Base-by-base conservation (phyloP, 805 yeast species). In the Candida patagonica region DNA sequence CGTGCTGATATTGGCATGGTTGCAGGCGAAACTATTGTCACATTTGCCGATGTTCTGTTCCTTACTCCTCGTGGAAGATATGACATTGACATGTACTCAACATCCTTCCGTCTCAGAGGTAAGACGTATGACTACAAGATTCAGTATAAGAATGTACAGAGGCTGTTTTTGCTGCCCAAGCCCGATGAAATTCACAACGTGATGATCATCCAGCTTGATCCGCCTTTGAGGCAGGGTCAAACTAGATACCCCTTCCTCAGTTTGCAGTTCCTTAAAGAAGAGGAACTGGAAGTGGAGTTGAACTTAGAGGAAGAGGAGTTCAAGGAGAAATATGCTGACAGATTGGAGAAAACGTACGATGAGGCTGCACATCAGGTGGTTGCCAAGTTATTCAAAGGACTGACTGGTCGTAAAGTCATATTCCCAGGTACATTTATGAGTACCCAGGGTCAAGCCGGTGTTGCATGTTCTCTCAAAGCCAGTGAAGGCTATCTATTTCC, bases 21-120 rank as follows among this genome's bases (percentile, higher is more conserved):
- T 37, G 79, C 95, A 1, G 97, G 97, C 29, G 95, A 88, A 49
- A 92, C 95, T 6, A 81, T 92, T 58, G 96, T 86, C 4, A 82
- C 96, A 5, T 88, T 89, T 65, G 75, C 82, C 37, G 97, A 89
- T 53, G 77, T 88, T 3, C 70, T 89, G 57, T 86, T 92, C 70
- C 75, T 92, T 43, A 92, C 97, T 1, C 98, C 98, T 54, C 80
- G 98, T 72, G 98, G 98, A 49, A 89, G 98, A 62, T 92, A 88
- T 60, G 97, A 92, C 60, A 82, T 92, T 52, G 96, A 89, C 61
- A 80, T 92, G 78, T 92, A 84, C 62, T 78, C 84, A 26, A 74
- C 76, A 23, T 82, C 92, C 38, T 74, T 92, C 62, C 78, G 97
- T 57, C 71, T 92, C 38, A 78, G 98, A 54, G 99, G 99, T 59